Conservation (phyloP, 1,284 basidiomycete genomes). For the Porogramme epimiltina region DNA sequence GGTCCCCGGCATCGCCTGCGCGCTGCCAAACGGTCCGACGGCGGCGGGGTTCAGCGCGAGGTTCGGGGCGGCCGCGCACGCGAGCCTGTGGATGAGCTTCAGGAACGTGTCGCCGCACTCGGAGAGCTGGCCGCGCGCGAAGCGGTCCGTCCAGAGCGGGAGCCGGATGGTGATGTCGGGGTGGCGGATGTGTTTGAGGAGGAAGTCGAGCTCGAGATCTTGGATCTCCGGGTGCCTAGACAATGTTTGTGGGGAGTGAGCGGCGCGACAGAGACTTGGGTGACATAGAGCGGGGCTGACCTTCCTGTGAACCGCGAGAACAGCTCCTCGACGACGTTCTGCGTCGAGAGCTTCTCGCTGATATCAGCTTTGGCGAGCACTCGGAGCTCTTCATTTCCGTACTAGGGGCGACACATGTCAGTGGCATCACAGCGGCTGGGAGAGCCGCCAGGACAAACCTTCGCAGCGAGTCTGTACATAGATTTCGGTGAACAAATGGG, state of each 20-base stretch:
- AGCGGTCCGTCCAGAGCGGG: conserved; percentile 11
- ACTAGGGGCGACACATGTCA: neutral
- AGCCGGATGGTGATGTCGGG: conserved; percentile 10
- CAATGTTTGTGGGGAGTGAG: neutral
- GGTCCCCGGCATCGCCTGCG: too few species aligned
- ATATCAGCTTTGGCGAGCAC: conserved; percentile 16
- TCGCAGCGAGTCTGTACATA: conserved; percentile 22
- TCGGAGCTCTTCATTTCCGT: conserved; percentile 17
- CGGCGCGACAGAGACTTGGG: neutral
- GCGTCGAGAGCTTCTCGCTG: conserved; percentile 14
- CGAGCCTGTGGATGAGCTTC: conserved; percentile 10
- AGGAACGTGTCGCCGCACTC: conserved; percentile 11
- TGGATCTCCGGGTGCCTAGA: conserved; percentile 11
- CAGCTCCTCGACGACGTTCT: conserved; percentile 20
- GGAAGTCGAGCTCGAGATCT: conserved; percentile 13
- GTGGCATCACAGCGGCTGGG: neutral
- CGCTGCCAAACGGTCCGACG: too few species aligned
- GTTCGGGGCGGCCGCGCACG: neutral
- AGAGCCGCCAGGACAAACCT: conserved; percentile 7
- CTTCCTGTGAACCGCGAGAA: conserved; percentile 22
- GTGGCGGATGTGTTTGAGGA: conserved; percentile 9
- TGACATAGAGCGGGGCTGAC: neutral
- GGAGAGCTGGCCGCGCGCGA: conserved; percentile 13
- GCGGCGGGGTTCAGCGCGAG: neutral
- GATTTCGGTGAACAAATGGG: conserved; percentile 25